Conservation (phyloP, 495 filamentous ascomycete genomes). For the Daldinia caldariorum region DNA sequence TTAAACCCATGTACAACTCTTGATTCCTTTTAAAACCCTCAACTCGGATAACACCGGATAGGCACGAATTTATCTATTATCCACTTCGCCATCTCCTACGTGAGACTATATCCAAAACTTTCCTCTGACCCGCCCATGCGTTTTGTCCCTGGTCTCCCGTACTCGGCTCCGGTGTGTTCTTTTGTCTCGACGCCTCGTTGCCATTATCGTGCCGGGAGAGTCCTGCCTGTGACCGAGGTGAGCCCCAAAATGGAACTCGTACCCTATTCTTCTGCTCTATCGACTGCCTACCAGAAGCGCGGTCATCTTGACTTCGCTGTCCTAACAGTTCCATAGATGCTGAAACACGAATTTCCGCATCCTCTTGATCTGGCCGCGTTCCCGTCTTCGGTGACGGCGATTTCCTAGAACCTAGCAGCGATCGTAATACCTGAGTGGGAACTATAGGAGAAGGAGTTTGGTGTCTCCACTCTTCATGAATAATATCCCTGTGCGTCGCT, state of each 20-base stretch:
- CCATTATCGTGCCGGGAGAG: neutral
- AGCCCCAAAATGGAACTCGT: constrained; percentile 29
- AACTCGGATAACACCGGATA: neutral
- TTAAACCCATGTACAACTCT: neutral
- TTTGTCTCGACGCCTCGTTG: neutral
- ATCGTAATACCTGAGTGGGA: constrained; percentile 30
- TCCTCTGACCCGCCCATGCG: neutral
- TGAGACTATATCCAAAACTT: neutral
- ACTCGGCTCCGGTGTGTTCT: neutral
- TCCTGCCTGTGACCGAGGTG: constrained; percentile 17
- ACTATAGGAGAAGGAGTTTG: constrained; percentile 36
- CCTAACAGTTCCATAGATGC: neutral
- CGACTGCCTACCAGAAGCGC: constrained; percentile 4
- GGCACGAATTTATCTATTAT: constrained; percentile 8
- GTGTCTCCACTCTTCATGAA: constrained; percentile 18
- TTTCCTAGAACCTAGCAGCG: constrained; percentile 20
- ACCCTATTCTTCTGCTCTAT: constrained; percentile 9
- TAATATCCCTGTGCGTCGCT: constrained; percentile 6
- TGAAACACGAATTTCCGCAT: neutral
- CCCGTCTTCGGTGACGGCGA: constrained; percentile 23
- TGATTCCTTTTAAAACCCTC: neutral
- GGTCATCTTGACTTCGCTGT: neutral
- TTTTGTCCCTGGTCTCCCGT: neutral
- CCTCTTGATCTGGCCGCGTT: constrained; percentile 19
- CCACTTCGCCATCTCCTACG: constrained; percentile 34